Conservation (phyloP, 148 eudicot species). For the Linanthus parryae region DNA sequence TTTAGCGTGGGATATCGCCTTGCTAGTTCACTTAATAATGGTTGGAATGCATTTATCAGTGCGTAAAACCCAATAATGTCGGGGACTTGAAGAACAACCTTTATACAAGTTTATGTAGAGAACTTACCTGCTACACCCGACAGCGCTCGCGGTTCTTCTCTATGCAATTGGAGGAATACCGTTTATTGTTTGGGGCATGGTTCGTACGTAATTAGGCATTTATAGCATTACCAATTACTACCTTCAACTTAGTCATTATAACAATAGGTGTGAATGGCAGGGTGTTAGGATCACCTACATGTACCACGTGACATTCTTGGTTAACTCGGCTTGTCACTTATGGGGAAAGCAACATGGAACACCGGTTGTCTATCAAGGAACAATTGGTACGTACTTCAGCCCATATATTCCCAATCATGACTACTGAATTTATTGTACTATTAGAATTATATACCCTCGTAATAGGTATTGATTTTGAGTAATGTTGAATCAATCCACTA, state of each 20-base stretch:
- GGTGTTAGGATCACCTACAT: conserved; percentile 60
- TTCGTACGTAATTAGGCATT: too few species aligned
- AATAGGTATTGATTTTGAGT: too few species aligned
- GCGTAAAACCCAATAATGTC: conserved; percentile 66
- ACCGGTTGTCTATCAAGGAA: conserved; percentile 69
- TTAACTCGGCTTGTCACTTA: conserved; percentile 76
- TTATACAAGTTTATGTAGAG: conserved; percentile 56
- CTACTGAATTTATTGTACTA: not conserved
- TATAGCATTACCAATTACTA: too few species aligned
- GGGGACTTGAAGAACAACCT: conserved; percentile 68
- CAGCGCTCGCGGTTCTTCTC: conserved; percentile 45
- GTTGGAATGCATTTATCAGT: conserved; percentile 26
- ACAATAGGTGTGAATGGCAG: too few species aligned
- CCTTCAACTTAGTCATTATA: too few species aligned
- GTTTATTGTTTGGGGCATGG: conserved; percentile 88
- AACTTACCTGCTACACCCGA: conserved; percentile 54
- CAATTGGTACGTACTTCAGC: conserved; percentile 49
- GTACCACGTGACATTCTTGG: conserved; percentile 64
- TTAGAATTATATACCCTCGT: too few species aligned
- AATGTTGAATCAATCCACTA: too few species aligned
- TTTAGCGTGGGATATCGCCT: too few species aligned
- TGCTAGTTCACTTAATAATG: not conserved
- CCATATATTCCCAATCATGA: not conserved
- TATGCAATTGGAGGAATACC: conserved; percentile 75
- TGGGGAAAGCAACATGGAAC: conserved; percentile 82